Conservation (phyloP, 371 early-diverging fungal genomes). For the Mucor racemosus region DNA sequence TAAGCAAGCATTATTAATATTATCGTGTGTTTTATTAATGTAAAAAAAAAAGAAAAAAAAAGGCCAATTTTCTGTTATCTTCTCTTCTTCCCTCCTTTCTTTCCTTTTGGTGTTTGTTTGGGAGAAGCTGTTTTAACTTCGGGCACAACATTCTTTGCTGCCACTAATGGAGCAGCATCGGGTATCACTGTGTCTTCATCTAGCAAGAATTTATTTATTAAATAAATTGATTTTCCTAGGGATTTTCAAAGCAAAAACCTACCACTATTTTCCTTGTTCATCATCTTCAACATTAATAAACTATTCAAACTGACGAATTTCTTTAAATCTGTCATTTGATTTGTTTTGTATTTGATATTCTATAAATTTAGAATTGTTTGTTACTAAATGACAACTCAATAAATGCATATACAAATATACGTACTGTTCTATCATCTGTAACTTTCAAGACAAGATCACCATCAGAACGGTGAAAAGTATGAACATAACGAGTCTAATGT, state of each 20-base stretch:
- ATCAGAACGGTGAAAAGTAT: constrained; percentile 70
- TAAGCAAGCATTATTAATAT: neutral
- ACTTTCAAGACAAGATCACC: constrained; percentile 79
- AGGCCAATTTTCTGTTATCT: constrained; percentile 2
- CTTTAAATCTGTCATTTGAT: constrained; percentile 72
- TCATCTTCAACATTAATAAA: constrained; percentile 74
- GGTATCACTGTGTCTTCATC: constrained; percentile 29
- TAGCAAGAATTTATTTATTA: neutral
- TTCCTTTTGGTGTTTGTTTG: constrained; percentile 30
- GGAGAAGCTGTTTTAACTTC: constrained; percentile 27
- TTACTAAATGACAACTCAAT: neutral
- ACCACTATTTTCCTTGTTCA: constrained; percentile 50
- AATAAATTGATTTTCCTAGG: neutral
- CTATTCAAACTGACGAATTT: constrained; percentile 74
- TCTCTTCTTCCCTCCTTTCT: constrained; percentile 40
- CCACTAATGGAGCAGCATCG: constrained; percentile 23
- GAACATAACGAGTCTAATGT: constrained; percentile 71
- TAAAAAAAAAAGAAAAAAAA: no score
- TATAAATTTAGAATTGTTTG: constrained; percentile 17
- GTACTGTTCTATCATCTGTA: constrained; percentile 70
- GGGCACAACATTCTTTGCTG: constrained; percentile 13
- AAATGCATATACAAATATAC: neutral
- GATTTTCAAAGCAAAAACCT: neutral
- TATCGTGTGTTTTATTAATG: no score
- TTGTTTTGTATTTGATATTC: constrained; percentile 75